Percentiles rank a stretch among this genome's conserved stretches.
Evolutionary conservation across 306 rosid species (phyloP).

Genomic region (peach (Prunus persica)): DNA sequence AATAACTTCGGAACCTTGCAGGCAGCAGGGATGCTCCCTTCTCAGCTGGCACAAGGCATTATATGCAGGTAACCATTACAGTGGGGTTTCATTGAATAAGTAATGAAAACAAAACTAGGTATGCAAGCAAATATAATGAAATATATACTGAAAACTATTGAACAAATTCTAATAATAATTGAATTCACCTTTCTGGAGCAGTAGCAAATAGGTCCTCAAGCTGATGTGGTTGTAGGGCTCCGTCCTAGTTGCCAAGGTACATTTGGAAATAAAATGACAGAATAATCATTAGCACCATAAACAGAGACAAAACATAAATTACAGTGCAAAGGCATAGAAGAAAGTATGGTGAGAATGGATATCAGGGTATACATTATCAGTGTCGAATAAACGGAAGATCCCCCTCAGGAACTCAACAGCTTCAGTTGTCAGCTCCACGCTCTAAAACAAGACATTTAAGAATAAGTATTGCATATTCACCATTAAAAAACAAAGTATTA

Average conservation of each 20-base stretch:
- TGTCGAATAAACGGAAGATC: slow-evolving; percentile 72
- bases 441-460: slow-evolving; percentile 50
- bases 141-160: neutral
- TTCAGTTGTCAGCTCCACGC: slow-evolving; percentile 84
- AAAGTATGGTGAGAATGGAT: slow-evolving; percentile 4
- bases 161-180: neutral
- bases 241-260: slow-evolving; percentile 58
- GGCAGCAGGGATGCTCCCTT: neutral
- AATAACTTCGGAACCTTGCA: neutral
- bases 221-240: slow-evolving; percentile 69
- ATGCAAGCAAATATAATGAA: neutral
- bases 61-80: neutral
- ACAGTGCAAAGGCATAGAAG: slow-evolving; percentile 11
- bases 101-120: neutral
- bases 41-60: slow-evolving; percentile 1
- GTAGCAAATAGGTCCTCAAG: slow-evolving; percentile 74
- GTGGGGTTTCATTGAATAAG: neutral
- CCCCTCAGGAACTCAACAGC: slow-evolving; percentile 84
- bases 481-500: neutral
- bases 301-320: slow-evolving; percentile 18
- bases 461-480: slow-evolving; percentile 16
- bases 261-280: slow-evolving; percentile 24
- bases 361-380: slow-evolving; percentile 61
- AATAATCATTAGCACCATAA: slow-evolving; percentile 18
- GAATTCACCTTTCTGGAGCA: slow-evolving; percentile 82